A percentile compares a stretch with the other conserved stretches of the same genome.
phyloP scores from a whole-genome alignment of 495 filamentous ascomycete species.

The Pseudomonodictys pantanalensis region DNA sequence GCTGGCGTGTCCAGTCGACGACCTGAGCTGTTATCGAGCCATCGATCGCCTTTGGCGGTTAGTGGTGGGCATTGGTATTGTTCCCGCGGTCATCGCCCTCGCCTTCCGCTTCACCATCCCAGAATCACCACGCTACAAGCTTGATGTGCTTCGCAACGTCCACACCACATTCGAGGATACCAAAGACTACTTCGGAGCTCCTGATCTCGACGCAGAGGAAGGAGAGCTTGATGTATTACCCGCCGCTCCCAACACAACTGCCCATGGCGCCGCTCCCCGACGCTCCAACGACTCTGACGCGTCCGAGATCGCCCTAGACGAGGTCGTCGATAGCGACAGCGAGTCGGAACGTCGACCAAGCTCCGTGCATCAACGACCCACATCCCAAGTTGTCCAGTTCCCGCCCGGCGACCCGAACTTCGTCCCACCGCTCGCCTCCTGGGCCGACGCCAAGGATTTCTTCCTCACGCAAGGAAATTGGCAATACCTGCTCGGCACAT shows the following conservation, averaged over 20 bases:
- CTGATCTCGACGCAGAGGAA: conserved; percentile 16
- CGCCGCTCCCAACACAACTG: not conserved
- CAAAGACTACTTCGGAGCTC: conserved; percentile 17
- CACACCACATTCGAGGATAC: conserved; percentile 21
- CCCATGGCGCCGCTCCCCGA: not conserved
- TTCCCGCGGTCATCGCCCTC: conserved; percentile 27
- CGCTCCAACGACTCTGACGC: conserved; percentile 13
- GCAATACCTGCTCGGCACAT: conserved; percentile 26
- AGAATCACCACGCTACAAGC: conserved; percentile 28
- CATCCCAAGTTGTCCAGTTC: not conserved
- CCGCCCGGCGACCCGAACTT: conserved; percentile 21
- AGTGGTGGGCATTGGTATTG: conserved; percentile 26
- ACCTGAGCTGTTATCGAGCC: conserved; percentile 18
- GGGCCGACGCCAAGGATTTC: conserved; percentile 19
- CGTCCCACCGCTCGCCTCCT: conserved; percentile 24
- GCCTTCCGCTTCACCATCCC: conserved; percentile 30
- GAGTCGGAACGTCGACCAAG: not conserved
- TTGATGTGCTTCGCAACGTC: conserved; percentile 26
- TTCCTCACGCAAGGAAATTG: conserved; percentile 29
- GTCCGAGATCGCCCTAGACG: conserved; percentile 21
- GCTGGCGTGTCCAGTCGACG: conserved; percentile 6
- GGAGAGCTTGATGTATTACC: conserved; percentile 20
- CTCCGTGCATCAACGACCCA: not conserved
- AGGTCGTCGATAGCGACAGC: conserved; percentile 18
- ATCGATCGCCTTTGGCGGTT: conserved; percentile 27